Percentiles rank a stretch among this genome's conserved stretches.
Evolutionary conservation across 2,329 filamentous ascomycete species (phyloP).

Genomic region (Trichoderma breve): DNA sequence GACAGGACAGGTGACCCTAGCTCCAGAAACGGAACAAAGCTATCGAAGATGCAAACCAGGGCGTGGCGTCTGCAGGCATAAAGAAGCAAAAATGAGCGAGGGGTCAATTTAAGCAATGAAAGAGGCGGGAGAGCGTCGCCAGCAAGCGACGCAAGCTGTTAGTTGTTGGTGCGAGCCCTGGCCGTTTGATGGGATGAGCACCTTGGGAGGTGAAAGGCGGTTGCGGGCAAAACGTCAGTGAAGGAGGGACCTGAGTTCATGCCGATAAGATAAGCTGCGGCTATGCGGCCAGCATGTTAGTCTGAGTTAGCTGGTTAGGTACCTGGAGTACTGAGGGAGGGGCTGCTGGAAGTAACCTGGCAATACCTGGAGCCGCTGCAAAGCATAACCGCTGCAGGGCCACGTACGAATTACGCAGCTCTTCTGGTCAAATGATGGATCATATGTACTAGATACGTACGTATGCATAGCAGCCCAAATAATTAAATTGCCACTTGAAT

Average conservation of each 20-base stretch:
- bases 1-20: conserved; percentile 1
- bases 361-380: not conserved
- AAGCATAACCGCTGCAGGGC: not conserved
- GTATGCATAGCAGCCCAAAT: not conserved
- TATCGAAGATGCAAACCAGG: not conserved
- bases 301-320: not conserved
- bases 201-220: not conserved
- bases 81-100: not conserved
- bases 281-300: not conserved
- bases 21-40: not conserved
- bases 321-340: not conserved
- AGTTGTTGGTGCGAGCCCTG: not conserved
- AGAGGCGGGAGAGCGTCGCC: not conserved
- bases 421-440: not conserved
- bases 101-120: not conserved
- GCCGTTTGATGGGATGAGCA: not conserved
- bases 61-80: not conserved
- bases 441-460: too few relatives aligned
- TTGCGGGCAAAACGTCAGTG: conserved; percentile 2
- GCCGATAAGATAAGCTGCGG: conserved; percentile 18
- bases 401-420: not conserved
- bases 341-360: not conserved
- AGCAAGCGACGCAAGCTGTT: conserved; percentile 2
- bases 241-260: not conserved
- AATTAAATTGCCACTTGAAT: not conserved